Base-by-base conservation (phyloP, 805 yeast genomes). In the Teunomyces cretensis region DNA sequence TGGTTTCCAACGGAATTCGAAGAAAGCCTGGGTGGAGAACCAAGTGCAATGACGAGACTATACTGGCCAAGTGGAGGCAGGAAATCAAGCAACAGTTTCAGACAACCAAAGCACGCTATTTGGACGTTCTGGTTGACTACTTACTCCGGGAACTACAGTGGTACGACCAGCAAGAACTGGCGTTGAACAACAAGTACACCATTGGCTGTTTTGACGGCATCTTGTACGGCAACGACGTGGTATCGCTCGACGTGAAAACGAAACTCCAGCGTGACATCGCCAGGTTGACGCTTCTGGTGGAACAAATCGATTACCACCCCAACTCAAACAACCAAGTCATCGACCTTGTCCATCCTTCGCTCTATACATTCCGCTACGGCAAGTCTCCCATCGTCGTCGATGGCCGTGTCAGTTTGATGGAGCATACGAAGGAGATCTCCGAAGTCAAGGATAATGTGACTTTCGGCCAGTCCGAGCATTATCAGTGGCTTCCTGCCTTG, bases 1-100 rank as follows among this genome's bases (percentile, higher is more conserved):
- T 50, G 1, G 36, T 52, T 12, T 47, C 54, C 28, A 19, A 47
- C 33, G 27, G 30, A 15, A 57, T 63, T 16, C 52, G 67, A 3
- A 35, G 15, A 14, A 65, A 61, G 45, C 62, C 60, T 6, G 50
- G 58, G 6, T 65, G 70, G 71, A 45, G 53, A 48, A 12, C 36
- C 0, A 63, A 64, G 43, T 51, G 43, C 33, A 49, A 54, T 17
- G 47, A 64, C 37, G 46, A 49, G 3, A 52, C 38, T 9, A 58
- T 65, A 39, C 42, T 46, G 7, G 45, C 35, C 6, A 60, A 58
- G 42, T 65, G 70, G 71, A 51, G 39, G 41, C 22, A 32, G 4
- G 70, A 65, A 30, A 36, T 48, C 13, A 16, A 36, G 12, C 42
- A 35, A 3, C 41, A 41, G 9, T n/a, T 42, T 32, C 17, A 14